Evolutionary conservation across 192 early-diverging fungal species (phyloP), one percentile per base, ranked within the genome.

Genomic region (Linnemannia schmuckeri): DNA sequence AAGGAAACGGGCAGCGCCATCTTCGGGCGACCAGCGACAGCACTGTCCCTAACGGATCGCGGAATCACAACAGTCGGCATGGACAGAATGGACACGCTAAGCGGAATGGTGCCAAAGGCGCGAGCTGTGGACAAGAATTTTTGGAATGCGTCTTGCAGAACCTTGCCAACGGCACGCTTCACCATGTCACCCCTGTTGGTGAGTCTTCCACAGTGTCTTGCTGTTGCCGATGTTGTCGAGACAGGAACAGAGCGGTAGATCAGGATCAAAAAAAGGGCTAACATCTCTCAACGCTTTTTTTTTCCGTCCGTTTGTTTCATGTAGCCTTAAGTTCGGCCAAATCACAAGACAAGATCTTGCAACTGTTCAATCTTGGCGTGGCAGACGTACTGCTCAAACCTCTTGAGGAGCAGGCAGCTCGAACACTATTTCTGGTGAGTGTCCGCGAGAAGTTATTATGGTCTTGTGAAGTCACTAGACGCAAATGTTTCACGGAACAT

Each of bases 321-420:
- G 15, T 74, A 88, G 81, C 87, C 24, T 66, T 88, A 13, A 81
- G 80, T 74, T 83, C 81, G 30, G 30, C 77, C n/a, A 73, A 37
- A 73, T 83, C 83, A 18, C 83, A 82, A 46, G 80, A 89, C 24
- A 89, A 89, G 38, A 91, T 92, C 80, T 27, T 86, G 35, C 82
- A 90, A 38, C 87, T 91, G 42, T 82, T 93, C 55, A 88, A 93
- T 22, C 69, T 88, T 37, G 92, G 92, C 13, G 91, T 91, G n/a
- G 88, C 80, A 10, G 92, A 93, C 81, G 92, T 88, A 78, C 57
- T 93, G 55, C 35, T 93, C 22, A 93, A 92, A 81, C 92, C 92
- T 18, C 74, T 93, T 54, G 77, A 88, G 15, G 71, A 88, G 70
- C 88, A 92, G 72, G 87, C 88, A 6, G 89, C 89, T 35, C 91